Percentiles rank a stretch among this genome's conserved stretches.
Evolutionary conservation across 371 early-diverging fungal species (phyloP).

Genomic region (Blyttiomyces sp.): DNA sequence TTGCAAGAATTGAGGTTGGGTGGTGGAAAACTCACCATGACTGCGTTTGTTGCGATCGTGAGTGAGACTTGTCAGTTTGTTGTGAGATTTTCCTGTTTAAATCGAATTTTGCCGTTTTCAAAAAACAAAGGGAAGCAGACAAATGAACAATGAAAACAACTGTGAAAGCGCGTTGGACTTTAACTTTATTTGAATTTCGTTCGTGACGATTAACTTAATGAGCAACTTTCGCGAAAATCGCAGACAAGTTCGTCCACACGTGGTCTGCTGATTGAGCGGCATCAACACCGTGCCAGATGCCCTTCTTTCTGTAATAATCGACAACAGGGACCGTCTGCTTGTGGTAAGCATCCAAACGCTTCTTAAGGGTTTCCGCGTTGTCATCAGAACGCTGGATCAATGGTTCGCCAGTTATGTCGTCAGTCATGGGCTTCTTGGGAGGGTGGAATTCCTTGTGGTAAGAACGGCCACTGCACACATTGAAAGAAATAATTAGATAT

Average conservation of each 20-base stretch:
- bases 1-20: no score
- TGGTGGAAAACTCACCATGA: no score
- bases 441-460: slow-evolving; percentile 96
- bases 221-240: slow-evolving; percentile 65
- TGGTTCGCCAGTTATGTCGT: slow-evolving; percentile 96
- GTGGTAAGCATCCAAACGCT: slow-evolving; percentile 93
- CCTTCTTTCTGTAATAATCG: slow-evolving; percentile 91
- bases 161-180: no score
- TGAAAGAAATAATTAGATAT: background rate
- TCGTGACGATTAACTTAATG: background rate
- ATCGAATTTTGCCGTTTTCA: no score
- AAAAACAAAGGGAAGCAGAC: no score
- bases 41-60: no score
- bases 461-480: slow-evolving; percentile 87
- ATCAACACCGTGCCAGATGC: slow-evolving; percentile 89
- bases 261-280: slow-evolving; percentile 84
- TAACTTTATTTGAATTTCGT: no score
- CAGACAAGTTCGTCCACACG: slow-evolving; percentile 89
- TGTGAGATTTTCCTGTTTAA: no score
- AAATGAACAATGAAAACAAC: no score
- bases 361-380: slow-evolving; percentile 89
- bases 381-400: slow-evolving; percentile 97
- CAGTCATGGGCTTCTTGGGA: slow-evolving; percentile 87
- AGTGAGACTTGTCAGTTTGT: no score
- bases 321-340: slow-evolving; percentile 95